Evolutionary conservation across 495 filamentous ascomycete species (phyloP), one percentile per base, ranked within the genome.

Genomic region (Podospora didyma): DNA sequence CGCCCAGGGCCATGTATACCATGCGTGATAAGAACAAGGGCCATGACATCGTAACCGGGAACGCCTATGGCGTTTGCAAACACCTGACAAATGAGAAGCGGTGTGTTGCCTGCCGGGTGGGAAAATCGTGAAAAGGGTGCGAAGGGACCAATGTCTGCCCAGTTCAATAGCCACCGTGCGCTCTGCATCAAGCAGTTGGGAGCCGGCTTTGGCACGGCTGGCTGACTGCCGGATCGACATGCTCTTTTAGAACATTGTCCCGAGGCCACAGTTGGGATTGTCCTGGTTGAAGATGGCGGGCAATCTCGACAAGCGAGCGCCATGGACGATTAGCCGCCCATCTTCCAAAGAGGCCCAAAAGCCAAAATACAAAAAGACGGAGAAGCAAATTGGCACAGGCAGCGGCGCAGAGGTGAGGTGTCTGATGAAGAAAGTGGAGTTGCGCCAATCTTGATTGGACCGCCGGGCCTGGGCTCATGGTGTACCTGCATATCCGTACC

Each of bases 281-380:
- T 58, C 50, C 59, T 21, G 47, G 60, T 58, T 62, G 24, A 39
- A 46, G 35, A 46, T 9, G 46, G 31, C 42, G 53, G 59, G 34
- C 46, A 51, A 56, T 55, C 22, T 53, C 46, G 52, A 53, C 34
- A 56, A 49, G 54, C 58, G 55, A 64, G 54, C 39, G 20, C 47
- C 46, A 47, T 58, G 31, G 41, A 54, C 22, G 22, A 28, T 31
- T 31, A 31, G 26, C 26, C 26, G 26, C 9, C 9, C 26, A 31
- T 31, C 3, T 31, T 31, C 26, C 26, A 3, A 31, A 9, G 9
- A 31, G 16, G 3, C 41, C 14, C 16, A 44, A 20, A 44, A 3
- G 19, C 3, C 41, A 44, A 44, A n/a, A n/a, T n/a, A n/a, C n/a
- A n/a, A 17, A 7, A 14, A 14, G 7, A 7, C 42, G 10, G 22